phyloP scores from a whole-genome alignment of 108 stramenopile species.

The Skeletonema marinoi region DNA sequence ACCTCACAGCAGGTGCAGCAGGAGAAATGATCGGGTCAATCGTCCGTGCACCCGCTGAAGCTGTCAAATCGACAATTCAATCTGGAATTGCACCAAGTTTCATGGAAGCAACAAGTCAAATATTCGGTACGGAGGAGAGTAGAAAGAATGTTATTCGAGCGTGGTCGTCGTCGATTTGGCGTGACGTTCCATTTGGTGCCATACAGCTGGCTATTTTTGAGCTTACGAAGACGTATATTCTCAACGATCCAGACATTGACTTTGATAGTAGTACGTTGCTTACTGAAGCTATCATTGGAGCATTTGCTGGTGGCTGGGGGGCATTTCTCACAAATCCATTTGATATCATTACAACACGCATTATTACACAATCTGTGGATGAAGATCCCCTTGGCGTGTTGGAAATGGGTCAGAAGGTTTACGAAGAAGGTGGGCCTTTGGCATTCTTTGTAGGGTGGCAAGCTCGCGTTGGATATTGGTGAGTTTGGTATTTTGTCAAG shows the following conservation, averaged over 20 bases:
- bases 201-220: slow-evolving; percentile 54
- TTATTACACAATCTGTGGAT: slow-evolving; percentile 33
- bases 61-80: slow-evolving; percentile 38
- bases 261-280: slow-evolving; percentile 33
- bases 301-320: slow-evolving; percentile 34
- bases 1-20: slow-evolving; percentile 41
- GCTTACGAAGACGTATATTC: slow-evolving; percentile 16
- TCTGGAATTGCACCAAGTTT: slow-evolving; percentile 17
- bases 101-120: slow-evolving; percentile 5
- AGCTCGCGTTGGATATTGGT: slow-evolving; percentile 39
- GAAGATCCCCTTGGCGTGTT: background rate
- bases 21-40: slow-evolving; percentile 41
- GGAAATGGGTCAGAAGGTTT: slow-evolving; percentile 19
- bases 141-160: slow-evolving; percentile 24
- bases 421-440: slow-evolving; percentile 26
- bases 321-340: slow-evolving; percentile 39
- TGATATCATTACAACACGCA: slow-evolving; percentile 42
- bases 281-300: slow-evolving; percentile 42
- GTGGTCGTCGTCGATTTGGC: slow-evolving; percentile 18
- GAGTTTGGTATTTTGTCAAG: too few relatives aligned
- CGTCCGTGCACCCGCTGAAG: slow-evolving; percentile 48
- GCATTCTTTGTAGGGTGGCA: slow-evolving; percentile 38
- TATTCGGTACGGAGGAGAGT: slow-evolving; percentile 13
- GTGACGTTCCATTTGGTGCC: slow-evolving; percentile 49
- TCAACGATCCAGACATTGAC: slow-evolving; percentile 40